phyloP scores from a whole-genome alignment of 441 rosid genomes.

The Iberis amara region DNA sequence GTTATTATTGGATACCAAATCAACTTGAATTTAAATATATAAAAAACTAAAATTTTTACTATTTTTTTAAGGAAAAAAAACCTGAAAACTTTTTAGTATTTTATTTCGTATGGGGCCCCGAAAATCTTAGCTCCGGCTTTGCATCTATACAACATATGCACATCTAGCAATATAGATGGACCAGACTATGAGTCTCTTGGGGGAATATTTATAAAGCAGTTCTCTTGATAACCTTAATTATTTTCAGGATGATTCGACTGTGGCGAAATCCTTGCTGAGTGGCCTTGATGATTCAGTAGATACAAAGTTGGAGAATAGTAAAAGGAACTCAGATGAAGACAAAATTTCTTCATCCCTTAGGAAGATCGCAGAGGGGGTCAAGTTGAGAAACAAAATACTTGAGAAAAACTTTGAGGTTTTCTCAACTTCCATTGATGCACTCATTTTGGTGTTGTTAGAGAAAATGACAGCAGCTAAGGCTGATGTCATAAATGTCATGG shows the following conservation, averaged over 20 bases:
- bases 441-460: constrained; percentile 38
- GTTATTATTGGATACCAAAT: too few species aligned
- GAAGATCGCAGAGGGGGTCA: constrained; percentile 48
- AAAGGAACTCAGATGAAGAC: constrained; percentile 33
- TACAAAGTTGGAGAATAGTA: constrained; percentile 36
- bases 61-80: too few species aligned
- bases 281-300: constrained; percentile 36
- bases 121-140: too few species aligned
- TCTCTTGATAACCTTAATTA: constrained; percentile 4
- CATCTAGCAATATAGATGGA: constrained; percentile 10
- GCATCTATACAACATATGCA: background rate
- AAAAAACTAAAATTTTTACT: too few species aligned
- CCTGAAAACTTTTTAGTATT: too few species aligned
- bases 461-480: constrained; percentile 47
- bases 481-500: constrained; percentile 33
- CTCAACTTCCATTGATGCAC: constrained; percentile 43
- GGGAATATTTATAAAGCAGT: background rate
- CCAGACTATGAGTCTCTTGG: constrained; percentile 2
- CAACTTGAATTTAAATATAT: too few species aligned
- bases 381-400: constrained; percentile 42
- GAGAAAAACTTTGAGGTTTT: constrained; percentile 45
- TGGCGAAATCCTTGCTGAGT: constrained; percentile 35
- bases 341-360: constrained; percentile 44
- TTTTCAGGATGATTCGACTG: constrained; percentile 46
- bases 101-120: too few species aligned